These are phyloP conservation scores for Suhomyces sp. DNA, from an alignment of 805 yeast species.

Conservation along the genomic window DNA sequence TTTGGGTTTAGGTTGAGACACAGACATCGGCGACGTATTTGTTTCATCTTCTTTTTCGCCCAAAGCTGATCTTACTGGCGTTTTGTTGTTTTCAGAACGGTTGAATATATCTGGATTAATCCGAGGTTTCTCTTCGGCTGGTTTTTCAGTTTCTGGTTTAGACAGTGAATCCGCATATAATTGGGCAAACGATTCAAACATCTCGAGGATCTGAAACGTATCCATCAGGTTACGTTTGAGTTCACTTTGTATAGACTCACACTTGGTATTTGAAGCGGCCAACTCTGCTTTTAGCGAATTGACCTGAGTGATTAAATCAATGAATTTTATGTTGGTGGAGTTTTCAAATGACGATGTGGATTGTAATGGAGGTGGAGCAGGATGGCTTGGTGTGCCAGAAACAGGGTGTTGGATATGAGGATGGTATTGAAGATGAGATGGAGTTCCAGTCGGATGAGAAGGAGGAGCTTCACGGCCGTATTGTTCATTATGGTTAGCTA, in stretches of 20 bases:
- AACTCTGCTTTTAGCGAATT: constrained; percentile 42
- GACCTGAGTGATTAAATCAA: constrained; percentile 39
- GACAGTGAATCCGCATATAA: neutral
- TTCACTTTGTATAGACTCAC: constrained; percentile 49
- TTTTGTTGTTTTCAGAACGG: constrained; percentile 25
- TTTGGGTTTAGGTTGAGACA: constrained; percentile 3
- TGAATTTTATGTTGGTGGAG: constrained; percentile 21
- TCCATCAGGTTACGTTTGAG: constrained; percentile 50
- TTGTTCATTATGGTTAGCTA: neutral
- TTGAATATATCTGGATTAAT: constrained; percentile 9
- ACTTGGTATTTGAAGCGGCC: constrained; percentile 40
- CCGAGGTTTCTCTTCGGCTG: constrained; percentile 4
- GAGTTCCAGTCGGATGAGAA: neutral
- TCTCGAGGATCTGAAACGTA: constrained; percentile 49
- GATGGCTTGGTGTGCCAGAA: neutral
- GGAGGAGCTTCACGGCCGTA: constrained; percentile 1
- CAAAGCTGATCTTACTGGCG: constrained; percentile 17
- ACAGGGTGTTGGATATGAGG: neutral
- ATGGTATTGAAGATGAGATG: neutral
- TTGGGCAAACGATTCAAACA: constrained; percentile 29
- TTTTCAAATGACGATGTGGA: constrained; percentile 14
- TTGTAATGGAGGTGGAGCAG: constrained; percentile 8
- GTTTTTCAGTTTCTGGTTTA: constrained; percentile 1
- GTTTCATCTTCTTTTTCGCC: constrained; percentile 9
- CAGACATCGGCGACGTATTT: constrained; percentile 15